Evolutionary conservation across 176 grass and related monocot species (phyloP).

Genomic region (maize (Zea mays)): DNA sequence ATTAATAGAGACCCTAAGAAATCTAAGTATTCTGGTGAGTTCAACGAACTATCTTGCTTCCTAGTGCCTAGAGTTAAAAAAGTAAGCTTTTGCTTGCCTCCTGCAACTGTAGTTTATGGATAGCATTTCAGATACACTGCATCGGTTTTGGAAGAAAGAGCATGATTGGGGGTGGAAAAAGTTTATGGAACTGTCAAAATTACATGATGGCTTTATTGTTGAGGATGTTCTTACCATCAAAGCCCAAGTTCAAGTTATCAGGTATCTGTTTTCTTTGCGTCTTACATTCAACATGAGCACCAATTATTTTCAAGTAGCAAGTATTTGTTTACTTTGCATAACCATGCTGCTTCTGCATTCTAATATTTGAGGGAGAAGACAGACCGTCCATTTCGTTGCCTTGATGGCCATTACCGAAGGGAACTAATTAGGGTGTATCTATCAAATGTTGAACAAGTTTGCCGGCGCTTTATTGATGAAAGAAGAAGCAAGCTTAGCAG

Average conservation of each 20-base stretch:
- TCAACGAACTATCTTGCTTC: constrained; percentile 18
- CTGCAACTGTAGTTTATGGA: constrained; percentile 42
- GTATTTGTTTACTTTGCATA: constrained; percentile 52
- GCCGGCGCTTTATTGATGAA: constrained; percentile 88
- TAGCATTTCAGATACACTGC: constrained; percentile 90
- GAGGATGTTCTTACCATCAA: constrained; percentile 93
- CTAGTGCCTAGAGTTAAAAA: constrained; percentile 7
- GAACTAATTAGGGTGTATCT: constrained; percentile 93
- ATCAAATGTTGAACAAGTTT: constrained; percentile 97
- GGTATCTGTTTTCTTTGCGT: constrained; percentile 54
- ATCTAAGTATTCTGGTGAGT: constrained; percentile 99
- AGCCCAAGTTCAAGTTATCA: constrained; percentile 99
- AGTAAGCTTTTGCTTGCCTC: constrained; percentile 29
- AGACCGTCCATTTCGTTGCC: constrained; percentile 86
- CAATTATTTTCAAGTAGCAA: constrained; percentile 31
- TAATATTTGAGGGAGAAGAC: constrained; percentile 85
- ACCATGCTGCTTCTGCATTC: constrained; percentile 56
- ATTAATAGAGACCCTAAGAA: constrained; percentile 99
- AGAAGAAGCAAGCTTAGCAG: constrained; percentile 75
- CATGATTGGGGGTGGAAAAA: constrained; percentile 99
- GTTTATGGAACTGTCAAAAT: constrained; percentile 98
- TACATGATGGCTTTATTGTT: constrained; percentile 86
- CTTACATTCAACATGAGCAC: constrained; percentile 6
- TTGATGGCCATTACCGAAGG: constrained; percentile 83
- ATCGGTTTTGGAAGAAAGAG: constrained; percentile 99